Percentiles rank a stretch among this genome's conserved stretches.
Evolutionary conservation across 1,139 yeast species (phyloP).

Genomic region (Tardiomyces depauwii): DNA sequence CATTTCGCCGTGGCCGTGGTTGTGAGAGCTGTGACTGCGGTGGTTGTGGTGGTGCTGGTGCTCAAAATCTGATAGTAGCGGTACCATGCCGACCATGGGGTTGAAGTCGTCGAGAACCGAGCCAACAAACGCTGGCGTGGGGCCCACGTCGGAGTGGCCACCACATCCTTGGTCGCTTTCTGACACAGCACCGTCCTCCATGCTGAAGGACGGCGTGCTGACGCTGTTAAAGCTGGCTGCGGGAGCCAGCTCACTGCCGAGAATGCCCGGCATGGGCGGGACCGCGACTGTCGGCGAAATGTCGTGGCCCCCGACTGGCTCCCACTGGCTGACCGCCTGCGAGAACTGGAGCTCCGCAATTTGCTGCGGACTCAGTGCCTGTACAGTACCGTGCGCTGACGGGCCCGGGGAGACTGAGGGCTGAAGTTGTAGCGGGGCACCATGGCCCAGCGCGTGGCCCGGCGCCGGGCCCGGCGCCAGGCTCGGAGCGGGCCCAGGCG

Average conservation of each 20-base stretch:
- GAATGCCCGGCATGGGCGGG: no score
- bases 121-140: not conserved
- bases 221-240: no score
- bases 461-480: not conserved
- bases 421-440: not conserved
- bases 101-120: not conserved
- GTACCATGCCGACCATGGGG: not conserved
- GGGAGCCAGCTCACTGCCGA: no score
- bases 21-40: not conserved
- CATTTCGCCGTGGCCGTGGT: no score
- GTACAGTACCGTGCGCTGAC: not conserved
- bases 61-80: slow-evolving; percentile 2
- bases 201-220: not conserved
- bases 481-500: no score
- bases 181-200: not conserved
- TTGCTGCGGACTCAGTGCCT: not conserved
- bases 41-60: not conserved
- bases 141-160: not conserved
- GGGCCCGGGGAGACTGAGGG: not conserved
- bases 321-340: not conserved
- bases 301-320: not conserved
- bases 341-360: not conserved
- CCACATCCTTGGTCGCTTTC: no score
- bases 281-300: no score
- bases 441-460: not conserved